A percentile compares a stretch with the other conserved stretches of the same genome.
Evolutionary conservation across 768 basidiomycete species (phyloP).

Genomic region (Tulasnella sp.): DNA sequence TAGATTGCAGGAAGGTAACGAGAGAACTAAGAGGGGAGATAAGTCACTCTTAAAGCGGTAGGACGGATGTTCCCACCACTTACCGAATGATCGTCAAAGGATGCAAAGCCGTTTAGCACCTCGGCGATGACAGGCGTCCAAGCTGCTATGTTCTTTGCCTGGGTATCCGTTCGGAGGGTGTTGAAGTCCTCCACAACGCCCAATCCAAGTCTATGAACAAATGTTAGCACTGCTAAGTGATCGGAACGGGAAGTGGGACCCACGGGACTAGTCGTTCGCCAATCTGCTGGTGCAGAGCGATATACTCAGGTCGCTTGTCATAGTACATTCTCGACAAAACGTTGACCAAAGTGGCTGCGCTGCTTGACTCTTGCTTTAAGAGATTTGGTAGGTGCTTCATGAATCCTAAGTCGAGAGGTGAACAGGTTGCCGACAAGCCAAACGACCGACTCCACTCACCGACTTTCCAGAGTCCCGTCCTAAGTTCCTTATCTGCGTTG

Average conservation of each 20-base stretch:
- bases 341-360: slow-evolving; percentile 92
- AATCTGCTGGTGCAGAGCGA: slow-evolving; percentile 57
- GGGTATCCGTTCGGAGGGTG: slow-evolving; percentile 84
- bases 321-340: slow-evolving; percentile 92
- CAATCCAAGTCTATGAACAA: slow-evolving; percentile 67
- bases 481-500: slow-evolving; percentile 96
- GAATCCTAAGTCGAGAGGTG: slow-evolving; percentile 64
- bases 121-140: slow-evolving; percentile 99
- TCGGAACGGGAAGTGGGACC: slow-evolving; percentile 47
- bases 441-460: slow-evolving; percentile 63
- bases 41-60: slow-evolving; percentile 34
- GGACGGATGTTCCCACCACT: slow-evolving; percentile 45
- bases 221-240: background rate
- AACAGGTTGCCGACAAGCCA: background rate
- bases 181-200: slow-evolving; percentile 91
- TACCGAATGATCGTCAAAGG: slow-evolving; percentile 89
- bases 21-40: slow-evolving; percentile 63
- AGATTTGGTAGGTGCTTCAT: slow-evolving; percentile 99
- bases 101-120: slow-evolving; percentile 85
- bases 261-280: slow-evolving; percentile 69
- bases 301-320: slow-evolving; percentile 82
- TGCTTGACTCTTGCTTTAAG: slow-evolving; percentile 96
- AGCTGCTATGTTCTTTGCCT: slow-evolving; percentile 91
- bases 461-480: slow-evolving; percentile 99
- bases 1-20: slow-evolving; percentile 89